phyloP scores from a whole-genome alignment of 2,329 filamentous ascomycete species.

The Apiospora rasikravindrae region DNA sequence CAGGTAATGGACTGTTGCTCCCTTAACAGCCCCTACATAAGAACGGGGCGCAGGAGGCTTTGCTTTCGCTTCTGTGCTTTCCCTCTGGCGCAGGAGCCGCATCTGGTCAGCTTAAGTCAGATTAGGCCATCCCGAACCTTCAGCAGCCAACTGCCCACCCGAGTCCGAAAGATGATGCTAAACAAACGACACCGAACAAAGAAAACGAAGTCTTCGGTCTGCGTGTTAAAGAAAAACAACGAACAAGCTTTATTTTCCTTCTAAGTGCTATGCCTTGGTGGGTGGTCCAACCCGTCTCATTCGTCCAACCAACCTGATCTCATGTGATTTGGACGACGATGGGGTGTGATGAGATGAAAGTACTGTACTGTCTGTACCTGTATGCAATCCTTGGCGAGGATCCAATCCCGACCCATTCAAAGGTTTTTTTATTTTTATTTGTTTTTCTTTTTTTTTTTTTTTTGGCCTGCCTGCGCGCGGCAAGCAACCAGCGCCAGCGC shows the following conservation, averaged over 20 bases:
- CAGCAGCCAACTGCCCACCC: not conserved
- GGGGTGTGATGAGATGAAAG: not conserved
- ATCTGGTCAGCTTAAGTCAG: not conserved
- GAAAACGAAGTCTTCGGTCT: not conserved
- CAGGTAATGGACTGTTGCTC: not conserved
- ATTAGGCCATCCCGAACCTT: constrained; percentile 7
- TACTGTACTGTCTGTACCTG: not conserved
- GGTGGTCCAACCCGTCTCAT: not conserved
- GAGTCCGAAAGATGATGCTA: not conserved
- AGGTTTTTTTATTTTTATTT: too few relatives aligned
- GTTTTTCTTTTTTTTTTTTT: too few relatives aligned
- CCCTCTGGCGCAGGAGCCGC: constrained; percentile 8
- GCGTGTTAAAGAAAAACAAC: not conserved
- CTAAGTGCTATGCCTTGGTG: not conserved
- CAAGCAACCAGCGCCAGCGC: not conserved
- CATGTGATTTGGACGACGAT: not conserved
- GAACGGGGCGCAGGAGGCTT: not conserved
- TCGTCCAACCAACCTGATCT: not conserved
- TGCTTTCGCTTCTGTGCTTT: not conserved
- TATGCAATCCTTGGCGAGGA: not conserved
- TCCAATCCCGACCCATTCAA: not conserved
- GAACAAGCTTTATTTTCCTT: not conserved
- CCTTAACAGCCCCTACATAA: not conserved
- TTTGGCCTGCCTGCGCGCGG: not conserved
- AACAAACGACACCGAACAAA: not conserved